phyloP scores from a whole-genome alignment of 2,329 filamentous ascomycete species.

The Eutypa lata region DNA sequence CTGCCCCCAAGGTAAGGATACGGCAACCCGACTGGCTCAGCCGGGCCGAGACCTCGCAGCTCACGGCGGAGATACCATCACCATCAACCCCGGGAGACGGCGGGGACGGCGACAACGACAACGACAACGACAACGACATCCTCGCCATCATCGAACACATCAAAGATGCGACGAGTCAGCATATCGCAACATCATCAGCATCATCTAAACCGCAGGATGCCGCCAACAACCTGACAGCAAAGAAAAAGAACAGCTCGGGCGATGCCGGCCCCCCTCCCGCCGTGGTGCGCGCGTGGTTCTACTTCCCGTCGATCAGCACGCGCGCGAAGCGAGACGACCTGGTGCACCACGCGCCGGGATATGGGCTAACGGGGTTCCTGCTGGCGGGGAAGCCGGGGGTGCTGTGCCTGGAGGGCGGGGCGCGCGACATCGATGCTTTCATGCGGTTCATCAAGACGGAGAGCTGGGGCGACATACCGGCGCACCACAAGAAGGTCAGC shows the following conservation, averaged over 20 bases:
- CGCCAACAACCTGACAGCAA: background rate
- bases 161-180: constrained; percentile 10
- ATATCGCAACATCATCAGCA: background rate
- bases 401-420: constrained; percentile 48
- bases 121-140: constrained; percentile 37
- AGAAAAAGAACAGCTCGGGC: too few relatives aligned
- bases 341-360: constrained; percentile 48
- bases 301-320: constrained; percentile 60
- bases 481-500: constrained; percentile 61
- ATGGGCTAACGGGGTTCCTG: constrained; percentile 56
- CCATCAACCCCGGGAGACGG: too few relatives aligned
- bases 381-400: constrained; percentile 58
- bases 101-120: constrained; percentile 26
- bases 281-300: constrained; percentile 60
- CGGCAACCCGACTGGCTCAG: constrained; percentile 52
- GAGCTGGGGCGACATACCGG: constrained; percentile 60
- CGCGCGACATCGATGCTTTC: constrained; percentile 50
- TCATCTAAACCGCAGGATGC: too few relatives aligned
- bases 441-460: constrained; percentile 64
- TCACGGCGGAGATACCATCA: constrained; percentile 37
- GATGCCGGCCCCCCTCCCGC: too few relatives aligned
- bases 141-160: constrained; percentile 43
- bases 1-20: constrained; percentile 37
- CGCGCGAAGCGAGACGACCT: constrained; percentile 57
- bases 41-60: constrained; percentile 39